Conservation (phyloP, 2,329 filamentous ascomycete species). For the Tolypocladium amazonense region DNA sequence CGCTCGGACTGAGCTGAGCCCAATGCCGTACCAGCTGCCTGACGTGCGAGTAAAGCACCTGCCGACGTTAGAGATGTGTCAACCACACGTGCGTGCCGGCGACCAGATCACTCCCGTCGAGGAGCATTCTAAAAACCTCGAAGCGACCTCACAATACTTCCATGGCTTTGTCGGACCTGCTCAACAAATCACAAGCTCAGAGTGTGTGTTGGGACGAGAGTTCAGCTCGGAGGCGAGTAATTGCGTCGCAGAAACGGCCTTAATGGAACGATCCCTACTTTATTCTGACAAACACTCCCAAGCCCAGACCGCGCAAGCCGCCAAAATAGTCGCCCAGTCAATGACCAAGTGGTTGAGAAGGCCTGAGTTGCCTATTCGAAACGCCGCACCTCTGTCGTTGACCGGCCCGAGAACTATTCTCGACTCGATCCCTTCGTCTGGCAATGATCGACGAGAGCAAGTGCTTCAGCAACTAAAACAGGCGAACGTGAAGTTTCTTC, state of each 20-base stretch:
- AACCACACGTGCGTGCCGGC: not conserved
- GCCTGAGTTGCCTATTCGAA: conserved; percentile 5
- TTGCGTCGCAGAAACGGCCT: not conserved
- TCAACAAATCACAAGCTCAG: too few species aligned
- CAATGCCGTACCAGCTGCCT: conserved; percentile 22
- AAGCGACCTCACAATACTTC: not conserved
- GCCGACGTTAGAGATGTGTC: not conserved
- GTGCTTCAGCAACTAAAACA: conserved; percentile 17
- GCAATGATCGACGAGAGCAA: conserved; percentile 9
- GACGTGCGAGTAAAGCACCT: conserved; percentile 8
- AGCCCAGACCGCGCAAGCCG: not conserved
- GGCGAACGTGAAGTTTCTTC: conserved; percentile 17
- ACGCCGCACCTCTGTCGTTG: conserved; percentile 11
- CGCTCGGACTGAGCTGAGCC: conserved; percentile 15
- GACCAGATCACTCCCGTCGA: not conserved
- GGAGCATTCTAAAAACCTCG: not conserved
- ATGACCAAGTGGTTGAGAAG: conserved; percentile 7
- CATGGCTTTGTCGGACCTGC: not conserved
- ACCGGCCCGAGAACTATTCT: conserved; percentile 13
- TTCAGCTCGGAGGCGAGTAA: not conserved
- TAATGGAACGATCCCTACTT: not conserved
- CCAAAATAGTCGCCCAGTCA: not conserved
- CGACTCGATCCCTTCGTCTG: not conserved
- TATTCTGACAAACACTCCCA: not conserved
- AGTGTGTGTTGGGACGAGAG: not conserved